These are phyloP conservation scores for Talaromyces verruculosus DNA, from an alignment of 2,329 filamentous ascomycete genomes.

Conservation along the genomic window DNA sequence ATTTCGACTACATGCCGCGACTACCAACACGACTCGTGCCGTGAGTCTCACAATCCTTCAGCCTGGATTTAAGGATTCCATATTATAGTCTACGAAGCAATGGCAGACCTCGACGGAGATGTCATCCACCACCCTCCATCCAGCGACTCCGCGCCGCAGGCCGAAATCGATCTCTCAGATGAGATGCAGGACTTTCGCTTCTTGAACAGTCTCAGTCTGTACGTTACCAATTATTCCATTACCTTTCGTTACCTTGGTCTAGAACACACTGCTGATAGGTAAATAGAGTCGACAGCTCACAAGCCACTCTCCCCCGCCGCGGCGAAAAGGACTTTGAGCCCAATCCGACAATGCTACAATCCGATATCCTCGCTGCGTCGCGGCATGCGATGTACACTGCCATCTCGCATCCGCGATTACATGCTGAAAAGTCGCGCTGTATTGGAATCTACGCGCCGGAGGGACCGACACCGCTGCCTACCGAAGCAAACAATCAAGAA, in stretches of 20 bases:
- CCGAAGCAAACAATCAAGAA: slow-evolving; percentile 14
- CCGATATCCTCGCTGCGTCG: slow-evolving; percentile 73
- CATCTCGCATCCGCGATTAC: slow-evolving; percentile 72
- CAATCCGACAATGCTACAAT: slow-evolving; percentile 81
- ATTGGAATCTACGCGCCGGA: slow-evolving; percentile 74
- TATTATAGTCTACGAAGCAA: slow-evolving; percentile 23
- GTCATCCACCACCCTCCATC: slow-evolving; percentile 34
- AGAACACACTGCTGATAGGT: slow-evolving; percentile 36
- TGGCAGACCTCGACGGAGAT: slow-evolving; percentile 49
- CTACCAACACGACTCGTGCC: not conserved
- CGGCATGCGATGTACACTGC: slow-evolving; percentile 87
- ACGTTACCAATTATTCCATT: slow-evolving; percentile 22
- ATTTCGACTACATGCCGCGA: not conserved
- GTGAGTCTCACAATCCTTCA: not conserved
- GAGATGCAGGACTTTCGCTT: slow-evolving; percentile 86
- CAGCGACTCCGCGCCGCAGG: slow-evolving; percentile 33
- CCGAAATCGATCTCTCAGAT: slow-evolving; percentile 69
- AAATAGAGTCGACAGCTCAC: slow-evolving; percentile 34
- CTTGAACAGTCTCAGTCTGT: slow-evolving; percentile 58
- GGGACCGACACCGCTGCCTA: slow-evolving; percentile 32
- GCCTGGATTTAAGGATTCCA: not conserved
- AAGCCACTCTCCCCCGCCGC: slow-evolving; percentile 69
- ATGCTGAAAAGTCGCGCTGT: slow-evolving; percentile 66
- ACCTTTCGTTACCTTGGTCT: not conserved
- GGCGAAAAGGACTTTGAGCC: slow-evolving; percentile 98